Conservation (phyloP, 371 early-diverging fungal genomes). For the Syncephalastrum contaminatum region DNA sequence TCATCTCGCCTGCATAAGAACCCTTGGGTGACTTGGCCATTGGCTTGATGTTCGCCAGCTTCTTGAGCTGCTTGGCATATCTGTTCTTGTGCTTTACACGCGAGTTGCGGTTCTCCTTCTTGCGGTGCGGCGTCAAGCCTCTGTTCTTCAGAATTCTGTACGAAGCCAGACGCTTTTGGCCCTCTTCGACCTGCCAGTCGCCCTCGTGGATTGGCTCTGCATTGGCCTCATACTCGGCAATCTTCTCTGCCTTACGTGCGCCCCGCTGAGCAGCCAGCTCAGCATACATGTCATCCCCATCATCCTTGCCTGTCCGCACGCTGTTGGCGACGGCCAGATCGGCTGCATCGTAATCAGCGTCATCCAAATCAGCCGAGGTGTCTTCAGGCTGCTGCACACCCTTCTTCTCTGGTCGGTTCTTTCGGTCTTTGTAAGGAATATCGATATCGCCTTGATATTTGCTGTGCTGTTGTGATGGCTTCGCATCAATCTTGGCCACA, state of each 20-base stretch:
- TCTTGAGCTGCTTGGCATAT: conserved; percentile 90
- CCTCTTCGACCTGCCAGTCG: conserved; percentile 46
- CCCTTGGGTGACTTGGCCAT: conserved; percentile 64
- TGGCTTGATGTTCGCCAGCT: conserved; percentile 75
- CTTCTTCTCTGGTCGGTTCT: conserved; percentile 47
- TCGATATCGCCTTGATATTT: conserved; percentile 73
- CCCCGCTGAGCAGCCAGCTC: conserved; percentile 45
- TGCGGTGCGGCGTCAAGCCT: conserved; percentile 91
- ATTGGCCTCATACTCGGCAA: conserved; percentile 41
- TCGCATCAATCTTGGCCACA: conserved; percentile 70
- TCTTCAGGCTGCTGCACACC: conserved; percentile 59
- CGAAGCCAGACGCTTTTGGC: conserved; percentile 78
- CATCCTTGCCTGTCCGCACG: conserved; percentile 33
- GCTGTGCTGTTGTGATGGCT: conserved; percentile 40
- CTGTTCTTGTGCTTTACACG: conserved; percentile 89
- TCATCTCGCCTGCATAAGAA: conserved; percentile 88
- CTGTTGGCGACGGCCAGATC: conserved; percentile 49
- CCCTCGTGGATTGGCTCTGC: conserved; percentile 42
- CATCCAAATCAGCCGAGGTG: conserved; percentile 63
- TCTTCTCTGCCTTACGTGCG: conserved; percentile 51
- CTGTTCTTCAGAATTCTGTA: conserved; percentile 95
- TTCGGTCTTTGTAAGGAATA: conserved; percentile 70
- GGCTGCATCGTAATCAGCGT: conserved; percentile 56
- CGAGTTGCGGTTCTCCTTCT: conserved; percentile 93
- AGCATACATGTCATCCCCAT: conserved; percentile 60